Base-by-base conservation (phyloP, 768 basidiomycete genomes). In the Royoungia palumana region DNA sequence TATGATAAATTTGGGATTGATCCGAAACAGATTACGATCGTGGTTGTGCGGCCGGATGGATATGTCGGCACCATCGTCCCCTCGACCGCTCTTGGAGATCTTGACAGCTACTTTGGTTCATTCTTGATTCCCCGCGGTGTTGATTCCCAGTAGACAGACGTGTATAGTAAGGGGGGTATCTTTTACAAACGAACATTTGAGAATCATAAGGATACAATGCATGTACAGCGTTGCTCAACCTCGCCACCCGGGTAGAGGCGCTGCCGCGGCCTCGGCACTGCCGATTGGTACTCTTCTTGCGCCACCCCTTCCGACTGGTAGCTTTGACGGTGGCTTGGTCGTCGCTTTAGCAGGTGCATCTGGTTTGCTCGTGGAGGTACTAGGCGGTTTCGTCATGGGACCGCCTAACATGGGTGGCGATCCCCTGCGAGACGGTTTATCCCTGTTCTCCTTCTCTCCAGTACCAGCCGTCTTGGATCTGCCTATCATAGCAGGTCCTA, bases 221-320 rank as follows among this genome's bases (percentile, higher is more conserved):
- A 44, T 45, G 20, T 19, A 27, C 32, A 6, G 19, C 13, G 12
- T 46, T 32, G 9, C 42, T 67, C 58, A 82, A 14, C 73, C 74
- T 60, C 75, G 75, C 75, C 82, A 75, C 1, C 72, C 72, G 28
- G 75, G 78, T 11, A 66, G 65, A 6, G 73, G 65, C 5, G 80
- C 80, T 6, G 84, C 85, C 47, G 80, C 80, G 5, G 84, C 85
- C 47, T 85, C 83, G 2, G 75, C 74, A 54, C 83, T 86, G 52
- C 80, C 78, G n/a, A 86, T 69, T 5, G 76, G 81, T 21, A 89
- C 85, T 48, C 85, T 72, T 56, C 85, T 71, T 5, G 86, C 77
- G 6, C 83, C 85, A 24, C 73, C 74, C 50, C 65, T 72, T 57
- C 64, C 56, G 8, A 54, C 51, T 20, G 71, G 67, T n/a, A 69